Conservation (phyloP, 371 early-diverging fungal species). For the Homolaphlyctis polyrhiza region DNA sequence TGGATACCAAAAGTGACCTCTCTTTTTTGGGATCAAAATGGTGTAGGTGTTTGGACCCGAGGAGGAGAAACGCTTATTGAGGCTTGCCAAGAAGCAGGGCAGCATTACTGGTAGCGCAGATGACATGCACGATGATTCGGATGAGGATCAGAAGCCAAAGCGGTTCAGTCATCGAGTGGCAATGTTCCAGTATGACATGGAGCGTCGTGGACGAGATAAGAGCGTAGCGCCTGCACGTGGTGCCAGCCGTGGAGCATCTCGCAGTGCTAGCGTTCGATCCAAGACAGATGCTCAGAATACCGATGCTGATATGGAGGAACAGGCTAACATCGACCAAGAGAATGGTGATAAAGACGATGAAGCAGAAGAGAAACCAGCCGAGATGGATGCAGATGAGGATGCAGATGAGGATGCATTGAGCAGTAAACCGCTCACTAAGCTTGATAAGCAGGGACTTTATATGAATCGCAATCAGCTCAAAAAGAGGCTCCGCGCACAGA, state of each 20-base stretch:
- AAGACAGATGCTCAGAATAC: background rate
- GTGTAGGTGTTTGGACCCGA: no score
- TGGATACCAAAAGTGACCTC: no score
- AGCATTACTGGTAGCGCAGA: no score
- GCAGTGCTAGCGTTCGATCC: background rate
- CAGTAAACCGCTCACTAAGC: background rate
- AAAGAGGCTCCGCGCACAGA: background rate
- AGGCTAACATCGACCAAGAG: background rate
- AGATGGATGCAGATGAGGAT: background rate
- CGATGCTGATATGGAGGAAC: background rate
- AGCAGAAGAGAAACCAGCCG: background rate
- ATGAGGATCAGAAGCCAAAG: no score
- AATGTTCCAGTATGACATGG: background rate
- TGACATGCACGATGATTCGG: no score
- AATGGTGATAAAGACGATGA: background rate
- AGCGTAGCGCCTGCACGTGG: background rate
- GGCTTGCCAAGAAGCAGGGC: no score
- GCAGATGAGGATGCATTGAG: background rate
- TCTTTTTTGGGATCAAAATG: no score
- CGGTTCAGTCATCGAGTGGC: no score
- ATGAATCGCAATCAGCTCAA: background rate
- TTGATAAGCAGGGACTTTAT: background rate
- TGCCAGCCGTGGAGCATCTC: background rate
- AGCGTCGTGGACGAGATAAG: background rate
- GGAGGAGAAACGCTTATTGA: no score